Base-by-base conservation (phyloP, 2,329 filamentous ascomycete species). In the Chaetomium olivaceum region DNA sequence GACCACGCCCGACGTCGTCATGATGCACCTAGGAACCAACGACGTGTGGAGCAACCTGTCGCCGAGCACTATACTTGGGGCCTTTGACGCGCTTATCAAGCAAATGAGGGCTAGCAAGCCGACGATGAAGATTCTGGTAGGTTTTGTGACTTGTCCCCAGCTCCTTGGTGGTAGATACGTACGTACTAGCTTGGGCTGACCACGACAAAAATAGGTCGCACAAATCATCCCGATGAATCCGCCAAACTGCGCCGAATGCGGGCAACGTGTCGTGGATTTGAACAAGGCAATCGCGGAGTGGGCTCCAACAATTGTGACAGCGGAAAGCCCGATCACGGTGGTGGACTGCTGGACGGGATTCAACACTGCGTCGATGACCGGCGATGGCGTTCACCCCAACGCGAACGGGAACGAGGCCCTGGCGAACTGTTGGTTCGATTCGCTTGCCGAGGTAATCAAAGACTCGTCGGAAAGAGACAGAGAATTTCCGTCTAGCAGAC, bases 261-360 rank as follows among this genome's bases (percentile, higher is more conserved):
- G 19, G 11, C 29, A 56, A n/a, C 54, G 54, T 6, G 54, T 56
- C 6, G 54, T 56, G 16, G 31, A 31, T 12, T 11, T 56, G 19
- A 56, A 56, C 29, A 21, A 56, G 29, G 54, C 54, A 1, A 36
- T 56, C 9, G 29, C 54, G 4, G 29, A 4, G 7, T 56, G 54
- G 54, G 54, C 54, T 56, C 54, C 9, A 56, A 56, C 33, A n/a
- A 36, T 11, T 31, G n/a, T 31, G 14, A 36, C 54, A 3, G 29
- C 54, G 8, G 29, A 33, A n/a, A 56, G 54, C 21, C 54, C 54
- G 1, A 56, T 56, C 14, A 31, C 21, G 12, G 54, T 56, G 11
- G 54, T 56, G 8, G 54, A 56, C 19, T 56, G 54, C 31, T 56
- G 54, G 54, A 36, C 54, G 33, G 54, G 54, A 11, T 56, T 56